Conservation (phyloP, 2,329 filamentous ascomycete species). For the Aspergillus eucalypticola region DNA sequence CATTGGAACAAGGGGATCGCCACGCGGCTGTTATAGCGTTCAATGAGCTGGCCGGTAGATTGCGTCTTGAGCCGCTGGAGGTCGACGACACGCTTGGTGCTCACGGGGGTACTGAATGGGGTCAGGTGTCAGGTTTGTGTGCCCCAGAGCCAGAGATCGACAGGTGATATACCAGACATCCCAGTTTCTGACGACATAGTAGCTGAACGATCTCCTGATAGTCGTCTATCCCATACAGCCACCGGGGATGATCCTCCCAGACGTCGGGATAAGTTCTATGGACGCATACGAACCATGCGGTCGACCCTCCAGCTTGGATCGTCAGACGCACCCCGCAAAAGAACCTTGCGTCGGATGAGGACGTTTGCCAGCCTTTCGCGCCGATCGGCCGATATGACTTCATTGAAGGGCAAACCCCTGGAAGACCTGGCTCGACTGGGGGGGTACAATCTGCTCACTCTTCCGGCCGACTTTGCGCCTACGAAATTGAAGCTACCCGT, state of each 20-base stretch:
- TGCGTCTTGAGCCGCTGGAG: constrained; percentile 25
- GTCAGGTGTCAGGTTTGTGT: constrained; percentile 11
- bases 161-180: background rate
- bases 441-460: constrained; percentile 41
- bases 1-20: constrained; percentile 27
- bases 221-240: background rate
- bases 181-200: background rate
- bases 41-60: constrained; percentile 30
- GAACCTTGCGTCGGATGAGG: constrained; percentile 40
- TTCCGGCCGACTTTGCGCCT: constrained; percentile 42
- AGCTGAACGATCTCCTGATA: constrained; percentile 1
- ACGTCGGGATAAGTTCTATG: constrained; percentile 26
- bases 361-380: constrained; percentile 38
- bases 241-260: constrained; percentile 13
- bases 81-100: constrained; percentile 8
- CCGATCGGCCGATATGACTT: constrained; percentile 32
- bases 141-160: background rate
- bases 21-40: constrained; percentile 30
- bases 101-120: background rate
- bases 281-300: constrained; percentile 37
- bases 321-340: constrained; percentile 16
- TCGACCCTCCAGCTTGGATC: constrained; percentile 33
- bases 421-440: constrained; percentile 47
- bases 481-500: constrained; percentile 41
- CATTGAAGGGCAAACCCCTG: constrained; percentile 38